Conservation (phyloP, 208 protist species). For the Angomonas deanei region DNA sequence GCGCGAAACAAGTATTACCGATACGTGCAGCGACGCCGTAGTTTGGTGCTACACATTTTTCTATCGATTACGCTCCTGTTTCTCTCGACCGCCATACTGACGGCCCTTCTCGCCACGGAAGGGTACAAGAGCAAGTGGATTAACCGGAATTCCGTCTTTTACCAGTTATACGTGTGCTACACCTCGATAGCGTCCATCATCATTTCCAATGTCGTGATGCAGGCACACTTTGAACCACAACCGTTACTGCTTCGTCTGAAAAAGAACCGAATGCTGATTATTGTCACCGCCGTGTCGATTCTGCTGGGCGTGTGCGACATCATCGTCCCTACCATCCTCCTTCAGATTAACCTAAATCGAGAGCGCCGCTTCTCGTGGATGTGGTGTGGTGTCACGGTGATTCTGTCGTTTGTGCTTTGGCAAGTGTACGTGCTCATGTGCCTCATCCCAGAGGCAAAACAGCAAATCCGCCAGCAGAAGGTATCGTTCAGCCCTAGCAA, state of each 20-base stretch:
- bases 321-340: slow-evolving; percentile 52
- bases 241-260: slow-evolving; percentile 54
- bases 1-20: slow-evolving; percentile 60
- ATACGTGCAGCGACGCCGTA: slow-evolving; percentile 56
- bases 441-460: slow-evolving; percentile 47
- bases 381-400: slow-evolving; percentile 60
- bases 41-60: slow-evolving; percentile 65
- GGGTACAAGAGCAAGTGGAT: slow-evolving; percentile 20
- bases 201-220: slow-evolving; percentile 74
- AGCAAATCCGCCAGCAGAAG: slow-evolving; percentile 47
- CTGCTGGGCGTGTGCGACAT: slow-evolving; percentile 50
- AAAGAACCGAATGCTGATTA: slow-evolving; percentile 61
- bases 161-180: slow-evolving; percentile 62
- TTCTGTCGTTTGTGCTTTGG: slow-evolving; percentile 66
- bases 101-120: slow-evolving; percentile 49
- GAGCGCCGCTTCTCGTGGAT: slow-evolving; percentile 59
- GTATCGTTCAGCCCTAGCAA: slow-evolving; percentile 30
- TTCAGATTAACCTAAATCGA: slow-evolving; percentile 57
- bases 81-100: slow-evolving; percentile 43
- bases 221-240: slow-evolving; percentile 74
- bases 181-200: slow-evolving; percentile 48
- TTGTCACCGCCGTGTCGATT: slow-evolving; percentile 36
- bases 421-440: slow-evolving; percentile 56
- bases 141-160: slow-evolving; percentile 37
- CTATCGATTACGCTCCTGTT: slow-evolving; percentile 53